Conservation (phyloP, 805 yeast genomes). For the Pichia pseudocactophila region DNA sequence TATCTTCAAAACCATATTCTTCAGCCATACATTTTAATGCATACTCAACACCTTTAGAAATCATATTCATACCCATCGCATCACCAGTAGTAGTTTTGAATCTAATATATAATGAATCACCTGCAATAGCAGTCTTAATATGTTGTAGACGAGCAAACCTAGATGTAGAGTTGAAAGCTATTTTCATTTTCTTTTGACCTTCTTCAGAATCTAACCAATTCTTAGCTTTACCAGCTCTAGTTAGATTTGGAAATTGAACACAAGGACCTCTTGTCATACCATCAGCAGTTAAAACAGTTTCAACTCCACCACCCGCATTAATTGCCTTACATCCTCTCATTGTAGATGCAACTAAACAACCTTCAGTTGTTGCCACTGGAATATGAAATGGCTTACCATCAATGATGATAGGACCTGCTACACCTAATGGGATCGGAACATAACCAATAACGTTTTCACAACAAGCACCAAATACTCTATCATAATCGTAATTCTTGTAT, state of each 20-base stretch:
- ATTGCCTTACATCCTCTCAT: conserved; percentile 99
- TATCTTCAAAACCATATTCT: conserved; percentile 87
- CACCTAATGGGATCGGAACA: conserved; percentile 94
- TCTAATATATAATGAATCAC: conserved; percentile 77
- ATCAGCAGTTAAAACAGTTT: conserved; percentile 85
- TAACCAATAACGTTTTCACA: conserved; percentile 98
- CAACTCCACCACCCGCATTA: conserved; percentile 93
- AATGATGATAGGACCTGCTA: conserved; percentile 92
- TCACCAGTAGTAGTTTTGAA: conserved; percentile 99
- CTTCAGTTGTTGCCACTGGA: conserved; percentile 99
- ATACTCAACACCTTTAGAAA: conserved; percentile 93
- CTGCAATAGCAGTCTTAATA: conserved; percentile 90
- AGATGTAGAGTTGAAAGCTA: conserved; percentile 92
- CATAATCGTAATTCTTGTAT: conserved; percentile 76
- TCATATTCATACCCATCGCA: conserved; percentile 99
- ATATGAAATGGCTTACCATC: conserved; percentile 84
- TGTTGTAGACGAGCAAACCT: conserved; percentile 93
- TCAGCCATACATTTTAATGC: conserved; percentile 78
- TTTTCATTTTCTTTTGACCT: conserved; percentile 73
- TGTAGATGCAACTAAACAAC: conserved; percentile 95
- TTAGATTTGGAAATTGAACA: conserved; percentile 75
- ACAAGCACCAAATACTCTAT: conserved; percentile 96
- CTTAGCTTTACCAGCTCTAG: conserved; percentile 90
- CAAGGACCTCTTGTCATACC: conserved; percentile 99
- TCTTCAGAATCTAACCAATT: conserved; percentile 93